Evolutionary conservation across 225 moss, liverwort and hornwort genomes (phyloP).

Genomic region (Marchantia polymorpha): DNA sequence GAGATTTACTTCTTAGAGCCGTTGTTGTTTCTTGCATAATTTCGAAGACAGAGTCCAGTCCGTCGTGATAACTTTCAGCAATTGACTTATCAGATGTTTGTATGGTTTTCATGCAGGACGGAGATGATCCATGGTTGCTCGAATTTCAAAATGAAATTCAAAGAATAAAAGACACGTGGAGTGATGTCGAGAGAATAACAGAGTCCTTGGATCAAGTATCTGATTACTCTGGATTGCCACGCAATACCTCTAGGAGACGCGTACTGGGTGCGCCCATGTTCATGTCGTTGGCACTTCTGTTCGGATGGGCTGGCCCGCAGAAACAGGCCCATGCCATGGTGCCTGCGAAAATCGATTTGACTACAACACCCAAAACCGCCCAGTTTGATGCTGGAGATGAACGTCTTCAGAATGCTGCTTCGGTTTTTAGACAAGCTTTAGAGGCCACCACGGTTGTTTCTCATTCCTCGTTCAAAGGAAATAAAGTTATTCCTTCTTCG

Average conservation of each 20-base stretch:
- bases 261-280: constrained; percentile 47
- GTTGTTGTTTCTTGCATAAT: no score
- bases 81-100: no score
- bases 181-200: constrained; percentile 11
- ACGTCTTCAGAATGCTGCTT: constrained; percentile 74
- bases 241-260: constrained; percentile 37
- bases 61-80: no score
- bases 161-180: constrained; percentile 24
- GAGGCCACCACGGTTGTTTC: constrained; percentile 71
- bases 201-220: constrained; percentile 31
- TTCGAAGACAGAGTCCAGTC: no score
- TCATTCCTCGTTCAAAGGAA: background rate
- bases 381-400: constrained; percentile 70
- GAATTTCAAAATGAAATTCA: constrained; percentile 42
- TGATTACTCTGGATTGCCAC: constrained; percentile 35
- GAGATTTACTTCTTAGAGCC: no score
- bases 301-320: constrained; percentile 29
- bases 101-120: constrained; percentile 19
- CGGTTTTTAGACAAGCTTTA: constrained; percentile 76
- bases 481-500: background rate
- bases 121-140: constrained; percentile 36
- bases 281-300: constrained; percentile 42
- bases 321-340: constrained; percentile 29
- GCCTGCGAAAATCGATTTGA: constrained; percentile 69
- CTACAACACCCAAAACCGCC: constrained; percentile 53